Evolutionary conservation across 2,329 filamentous ascomycete genomes (phyloP), one percentile per base, ranked within the genome.

Genomic region (Elsinoe ampelina): DNA sequence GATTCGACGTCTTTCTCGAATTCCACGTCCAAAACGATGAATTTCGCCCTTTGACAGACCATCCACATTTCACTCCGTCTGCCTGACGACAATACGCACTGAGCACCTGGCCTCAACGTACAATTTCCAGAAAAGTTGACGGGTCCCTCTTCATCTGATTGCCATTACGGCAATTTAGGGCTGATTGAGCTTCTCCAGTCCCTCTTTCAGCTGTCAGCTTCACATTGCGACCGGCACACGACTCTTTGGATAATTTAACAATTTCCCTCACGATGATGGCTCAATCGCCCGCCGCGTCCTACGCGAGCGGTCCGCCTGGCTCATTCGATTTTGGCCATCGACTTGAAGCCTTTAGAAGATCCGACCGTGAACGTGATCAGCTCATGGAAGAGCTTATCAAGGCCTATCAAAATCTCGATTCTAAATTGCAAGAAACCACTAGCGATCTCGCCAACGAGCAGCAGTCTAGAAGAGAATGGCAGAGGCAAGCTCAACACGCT

Each of bases 391-490:
- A 67, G 41, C 51, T 72, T 34, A 55, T 71, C 35, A 57, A 62
- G 19, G 62, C 65, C 13, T 68, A 66, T 54, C 64, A 68, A 43
- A 60, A 66, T 26, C 60, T 71, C n/a, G 63, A 71, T 56, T n/a
- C 57, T 15, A 62, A 64, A 57, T 66, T 66, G 58, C 60, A 64
- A 10, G 66, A 70, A 48, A 64, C 67, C 59, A 62, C 65, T 47
- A 67, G 65, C 61, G 68, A 71, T 59, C 68, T 66, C 32, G 64
- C 66, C 26, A 71, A 71, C 58, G 70, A 71, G 60, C 62, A 69
- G 5, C 64, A 67, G 41, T 65, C 66, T 7, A 62, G 70, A 34
- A 64, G 70, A 30, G 63, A 66, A 58, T 71, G 65, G 65, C 68
- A 72, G 57, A 58, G 50, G 48, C 65, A 67, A 51, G 64, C 63